phyloP scores from a whole-genome alignment of 2,329 filamentous ascomycete species.

The Nannizziopsis arthrosporioides region DNA sequence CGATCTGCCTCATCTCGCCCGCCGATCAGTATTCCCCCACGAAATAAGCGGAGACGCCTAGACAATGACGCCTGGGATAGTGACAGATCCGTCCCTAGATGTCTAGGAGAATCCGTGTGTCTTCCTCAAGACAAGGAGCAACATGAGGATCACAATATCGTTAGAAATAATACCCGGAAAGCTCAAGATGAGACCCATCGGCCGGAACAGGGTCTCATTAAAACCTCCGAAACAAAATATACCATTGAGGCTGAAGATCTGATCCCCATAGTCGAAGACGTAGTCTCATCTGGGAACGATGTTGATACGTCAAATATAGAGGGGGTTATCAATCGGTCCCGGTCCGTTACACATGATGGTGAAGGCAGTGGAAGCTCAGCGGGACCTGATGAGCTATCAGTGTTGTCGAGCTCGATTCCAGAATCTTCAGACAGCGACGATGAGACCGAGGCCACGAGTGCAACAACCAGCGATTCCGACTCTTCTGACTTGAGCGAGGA shows the following conservation, averaged over 20 bases:
- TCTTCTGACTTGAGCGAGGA: slow-evolving; percentile 14
- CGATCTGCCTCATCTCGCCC: slow-evolving; percentile 49
- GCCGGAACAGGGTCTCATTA: not conserved
- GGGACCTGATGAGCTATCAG: not conserved
- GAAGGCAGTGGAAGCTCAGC: not conserved
- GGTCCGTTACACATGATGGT: not conserved
- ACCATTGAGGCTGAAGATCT: not conserved
- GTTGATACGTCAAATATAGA: not conserved
- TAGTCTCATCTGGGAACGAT: not conserved
- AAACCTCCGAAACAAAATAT: not conserved
- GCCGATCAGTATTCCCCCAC: slow-evolving; percentile 57
- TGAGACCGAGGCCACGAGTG: not conserved
- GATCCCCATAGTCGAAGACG: not conserved
- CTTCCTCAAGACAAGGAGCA: not conserved
- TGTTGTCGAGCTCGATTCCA: slow-evolving; percentile 9
- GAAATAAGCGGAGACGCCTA: slow-evolving; percentile 58
- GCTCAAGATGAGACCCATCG: not conserved
- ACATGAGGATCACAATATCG: not conserved
- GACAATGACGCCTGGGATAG: slow-evolving; percentile 15
- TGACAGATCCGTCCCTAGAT: slow-evolving; percentile 1
- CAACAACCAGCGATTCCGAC: not conserved
- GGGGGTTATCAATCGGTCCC: not conserved
- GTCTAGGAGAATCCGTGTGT: not conserved
- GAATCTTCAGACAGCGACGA: slow-evolving; percentile 3
- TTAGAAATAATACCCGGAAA: not conserved